Base-by-base conservation (phyloP, 129 eudicot species). In the Solidago caesia region DNA sequence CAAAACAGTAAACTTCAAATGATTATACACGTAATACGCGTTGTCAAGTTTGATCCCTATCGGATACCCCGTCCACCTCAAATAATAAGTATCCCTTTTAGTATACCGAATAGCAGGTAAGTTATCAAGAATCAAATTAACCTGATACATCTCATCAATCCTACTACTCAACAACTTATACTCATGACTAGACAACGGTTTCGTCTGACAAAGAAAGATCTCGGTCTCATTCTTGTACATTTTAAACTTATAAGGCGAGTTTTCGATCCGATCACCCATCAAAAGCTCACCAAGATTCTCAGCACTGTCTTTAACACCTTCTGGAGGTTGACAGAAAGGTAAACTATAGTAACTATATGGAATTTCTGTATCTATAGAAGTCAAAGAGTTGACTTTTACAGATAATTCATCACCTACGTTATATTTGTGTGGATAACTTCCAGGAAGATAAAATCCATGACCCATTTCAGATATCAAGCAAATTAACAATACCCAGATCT, bases 101-200 rank as follows among this genome's bases (percentile, higher is more conserved):
- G 85, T 82, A 67, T 88, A 88, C 71, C 91, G 79, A 52, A 88
- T 88, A 1, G 95, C 91, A 0, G 95, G 95, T 53, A 88, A 67
- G 46, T 88, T 86, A 71, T 88, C 95, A 41, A 88, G 82, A 59
- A 85, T 86, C 76, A 88, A 66, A 80, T 86, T 88, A 59, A 88
- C 95, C 76, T 88, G 91, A 67, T 88, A 88, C 79, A 86, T 85
- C 79, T 88, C 95, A 74, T 88, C 95, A 27, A 88, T 88, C 84
- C 91, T 80, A 81, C 81, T 75, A 26, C 82, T 83, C 75, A 88
- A 76, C 59, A 85, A 81, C 75, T 73, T 85, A 73, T 81, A 88
- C 79, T 88, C 95, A 51, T 81, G 83, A 10, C 69, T 78, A 0
- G 88, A 83, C 69, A 88, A 77, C 14, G 95, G 85, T 39, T 86